Base-by-base conservation (phyloP, 1,139 yeast species). In the Taiozyma onychis region DNA sequence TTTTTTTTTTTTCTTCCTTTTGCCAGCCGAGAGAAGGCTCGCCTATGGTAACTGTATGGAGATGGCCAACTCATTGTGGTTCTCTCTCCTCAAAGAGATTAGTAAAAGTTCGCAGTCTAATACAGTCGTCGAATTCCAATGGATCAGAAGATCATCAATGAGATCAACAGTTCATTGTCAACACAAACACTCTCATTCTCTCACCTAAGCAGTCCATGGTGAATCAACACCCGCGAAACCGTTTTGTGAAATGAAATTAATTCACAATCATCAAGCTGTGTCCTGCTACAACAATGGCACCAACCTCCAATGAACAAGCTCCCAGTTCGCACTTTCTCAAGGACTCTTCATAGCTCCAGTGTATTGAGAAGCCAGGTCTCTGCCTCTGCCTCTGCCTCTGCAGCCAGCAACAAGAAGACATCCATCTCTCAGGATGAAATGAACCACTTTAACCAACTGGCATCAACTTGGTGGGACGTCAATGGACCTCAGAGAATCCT, bases 401-500 rank as follows among this genome's bases (percentile, higher is more conserved):
- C 16, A 16, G 5, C 34, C 34, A 13, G 34, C 6, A 42, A 39
- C n/a, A 41, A 41, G 21, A 47, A 44, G 16, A 59, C 64, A 2
- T 46, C 57, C 30, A 55, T 71, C 3, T 66, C 72, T 1, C 53
- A 66, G 9, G 75, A 74, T 41, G 98, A 93, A 66, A 74, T 84
- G 65, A 67, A 77, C 16, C 99, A 95, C 67, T 93, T 93, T 69
- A 83, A 88, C 59, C 80, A 83, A 37, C 73, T 93, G 47, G 99
- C 99, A 1, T 76, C 85, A 14, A 70, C 88, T 26, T 93, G 99
- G 99, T 93, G 99, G 99, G 96, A 95, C 63, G 84, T 88, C 18
- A 72, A 84, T 57, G 99, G 99, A 0, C 88, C 97, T 3, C 98
- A 93, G 64, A 73, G 98, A 41, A 88, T 93, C 51, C 75, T 95